Evolutionary conservation across 164 flowering plant species (phyloP), one percentile per base, ranked within the genome.

Genomic region (Santalum album): DNA sequence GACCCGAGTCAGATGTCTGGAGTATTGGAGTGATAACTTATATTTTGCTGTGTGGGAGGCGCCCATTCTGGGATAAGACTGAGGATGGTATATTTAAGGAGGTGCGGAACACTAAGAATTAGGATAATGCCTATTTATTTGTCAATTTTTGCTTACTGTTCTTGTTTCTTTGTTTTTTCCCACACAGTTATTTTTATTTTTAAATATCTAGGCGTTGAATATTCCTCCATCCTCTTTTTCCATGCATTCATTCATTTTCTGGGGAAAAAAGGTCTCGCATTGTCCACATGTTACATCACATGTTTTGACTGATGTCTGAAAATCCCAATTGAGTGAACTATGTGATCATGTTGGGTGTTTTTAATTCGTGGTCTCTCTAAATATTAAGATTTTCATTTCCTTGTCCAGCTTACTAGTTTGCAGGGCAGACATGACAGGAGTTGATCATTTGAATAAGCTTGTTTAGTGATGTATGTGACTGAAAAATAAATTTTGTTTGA

Each of bases 1-100:
- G 99, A 9, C 99, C 99, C 35, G 99, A 94, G 65, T 90, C 97
- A 27, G 99, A 94, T 83, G 97, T 81, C n/a, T 94, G 99, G 97
- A 90, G 99, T 68, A 94, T 87, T 48, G 99, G 97, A 58, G 96
- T 94, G 21, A 94, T 94, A 61, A 94, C 99, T n/a, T 94, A 87
- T 69, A 94, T 94, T 61, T 71, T 94, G 73, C 95, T 94, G 23
- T 87, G 96, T 65, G 96, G 99, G 19, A 82, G 79, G 57, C 85
- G 97, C n/a, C 99, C 99, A 9, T 94, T 94, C 61, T 94, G 99
- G 99, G 95, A 89, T 65, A 90, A 84, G 83, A 94, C 99, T 3
- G 97, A 90, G 67, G 96, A 90, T 71, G 97, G 99, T 35, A 90
- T 94, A 62, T 90, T 94, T 65, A 90, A 79, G 70, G 99, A 94